Conservation (phyloP, 2,329 filamentous ascomycete genomes). For the Exophiala sideris region DNA sequence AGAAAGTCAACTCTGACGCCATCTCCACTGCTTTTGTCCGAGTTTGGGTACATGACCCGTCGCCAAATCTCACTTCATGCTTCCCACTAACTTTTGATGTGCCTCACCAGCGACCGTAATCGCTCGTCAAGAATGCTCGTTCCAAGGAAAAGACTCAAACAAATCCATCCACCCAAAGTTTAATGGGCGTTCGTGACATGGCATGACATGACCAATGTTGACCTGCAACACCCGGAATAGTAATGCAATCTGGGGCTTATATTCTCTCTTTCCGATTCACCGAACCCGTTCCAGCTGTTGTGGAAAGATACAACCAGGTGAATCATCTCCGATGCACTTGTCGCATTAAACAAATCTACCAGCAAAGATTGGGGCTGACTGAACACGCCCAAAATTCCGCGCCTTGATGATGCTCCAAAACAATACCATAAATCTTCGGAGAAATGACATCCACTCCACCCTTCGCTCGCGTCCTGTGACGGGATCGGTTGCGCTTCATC, state of each 20-base stretch:
- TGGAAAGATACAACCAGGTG: no score
- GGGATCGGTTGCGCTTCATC: slow-evolving; percentile 18
- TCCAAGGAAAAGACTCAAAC: slow-evolving; percentile 2
- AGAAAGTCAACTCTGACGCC: no score
- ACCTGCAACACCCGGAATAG: slow-evolving; percentile 5
- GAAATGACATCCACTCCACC: slow-evolving; percentile 5
- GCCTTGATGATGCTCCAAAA: background rate
- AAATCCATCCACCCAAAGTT: background rate
- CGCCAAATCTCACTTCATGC: no score
- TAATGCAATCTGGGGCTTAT: background rate
- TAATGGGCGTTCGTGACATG: slow-evolving; percentile 6
- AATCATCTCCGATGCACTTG: no score
- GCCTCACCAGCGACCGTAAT: slow-evolving; percentile 11
- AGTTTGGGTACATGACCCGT: no score
- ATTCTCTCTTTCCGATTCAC: background rate
- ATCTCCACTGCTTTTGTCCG: no score
- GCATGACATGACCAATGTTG: slow-evolving; percentile 2
- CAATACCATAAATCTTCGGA: background rate
- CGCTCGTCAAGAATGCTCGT: slow-evolving; percentile 3
- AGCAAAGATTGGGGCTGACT: no score
- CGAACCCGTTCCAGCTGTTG: background rate
- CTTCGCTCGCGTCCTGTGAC: slow-evolving; percentile 2
- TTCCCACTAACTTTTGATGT: no score
- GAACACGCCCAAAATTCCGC: background rate
- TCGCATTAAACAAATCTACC: no score